phyloP scores from a whole-genome alignment of 257 asterid species.

The Paraleonurus japonicus region DNA sequence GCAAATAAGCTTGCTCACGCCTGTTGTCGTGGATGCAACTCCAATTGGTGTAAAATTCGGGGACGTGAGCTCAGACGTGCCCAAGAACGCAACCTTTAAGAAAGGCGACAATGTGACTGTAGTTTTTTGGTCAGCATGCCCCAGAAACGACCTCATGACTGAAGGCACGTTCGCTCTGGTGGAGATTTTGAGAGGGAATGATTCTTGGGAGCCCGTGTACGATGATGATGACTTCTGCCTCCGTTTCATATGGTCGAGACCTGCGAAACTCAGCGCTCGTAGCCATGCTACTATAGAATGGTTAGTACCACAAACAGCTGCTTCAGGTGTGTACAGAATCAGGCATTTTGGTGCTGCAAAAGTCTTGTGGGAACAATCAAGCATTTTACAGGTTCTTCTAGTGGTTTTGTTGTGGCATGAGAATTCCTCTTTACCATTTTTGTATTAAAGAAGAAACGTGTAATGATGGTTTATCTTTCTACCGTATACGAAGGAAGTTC shows the following conservation, averaged over 20 bases:
- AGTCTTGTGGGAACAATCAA: conserved; percentile 57
- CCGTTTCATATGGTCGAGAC: conserved; percentile 89
- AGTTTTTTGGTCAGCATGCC: conserved; percentile 86
- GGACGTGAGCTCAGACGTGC: conserved; percentile 60
- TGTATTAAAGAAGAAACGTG: not conserved
- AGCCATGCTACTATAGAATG: conserved; percentile 79
- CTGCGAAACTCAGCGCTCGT: conserved; percentile 65
- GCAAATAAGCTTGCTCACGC: conserved; percentile 74
- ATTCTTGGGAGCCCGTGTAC: conserved; percentile 74
- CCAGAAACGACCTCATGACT: conserved; percentile 93
- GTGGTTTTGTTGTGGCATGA: conserved; percentile 81
- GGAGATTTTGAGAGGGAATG: conserved; percentile 66
- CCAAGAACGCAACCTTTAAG: conserved; percentile 65
- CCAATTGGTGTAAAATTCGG: conserved; percentile 71
- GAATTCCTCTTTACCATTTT: not conserved
- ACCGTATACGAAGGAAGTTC: not conserved
- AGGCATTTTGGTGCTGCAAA: conserved; percentile 96
- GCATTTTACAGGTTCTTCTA: conserved; percentile 87
- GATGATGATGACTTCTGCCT: conserved; percentile 91
- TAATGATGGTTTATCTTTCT: not conserved
- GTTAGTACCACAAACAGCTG: conserved; percentile 70
- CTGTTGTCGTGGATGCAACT: conserved; percentile 73
- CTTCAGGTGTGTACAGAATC: conserved; percentile 78
- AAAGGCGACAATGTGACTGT: conserved; percentile 71
- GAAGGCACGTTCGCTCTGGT: conserved; percentile 96